Evolutionary conservation across 2,329 filamentous ascomycete genomes (phyloP), one percentile per base, ranked within the genome.

Genomic region (Fusarium subtropicale): DNA sequence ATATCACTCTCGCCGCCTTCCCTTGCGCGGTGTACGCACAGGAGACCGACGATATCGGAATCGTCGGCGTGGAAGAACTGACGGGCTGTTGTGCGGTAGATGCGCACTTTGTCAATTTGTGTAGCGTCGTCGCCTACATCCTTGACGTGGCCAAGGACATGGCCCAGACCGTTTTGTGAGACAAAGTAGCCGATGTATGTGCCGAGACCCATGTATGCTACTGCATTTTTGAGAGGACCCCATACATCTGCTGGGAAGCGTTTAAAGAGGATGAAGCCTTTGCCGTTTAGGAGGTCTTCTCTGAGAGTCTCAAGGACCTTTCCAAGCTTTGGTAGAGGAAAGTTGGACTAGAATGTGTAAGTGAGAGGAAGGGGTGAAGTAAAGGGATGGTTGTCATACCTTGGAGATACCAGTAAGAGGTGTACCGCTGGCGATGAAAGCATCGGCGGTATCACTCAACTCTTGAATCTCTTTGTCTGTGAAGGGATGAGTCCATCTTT

Each of bases 181-280:
- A 97, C 88, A 68, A 96, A 95, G 82, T 97, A 96, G 61, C 94
- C 93, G 12, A 97, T 85, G 78, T 97, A 91, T 7, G 92, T 92
- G 41, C 92, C 91, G 3, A 97, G 85, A 6, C 94, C 94, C 90
- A 97, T 94, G 81, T 97, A 97, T n/a, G 91, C 93, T 13, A 93
- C 89, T 10, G 93, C 93, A 13, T 89, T 92, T 81, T 97, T 97
- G 77, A 89, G 86, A 54, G 88, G 87, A 0, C 90, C 89, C 94
- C 94, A 97, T 79, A 86, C 77, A 44, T 86, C 75, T 1, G 94
- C 92, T 1, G 93, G 93, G 77, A 97, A 90, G 53, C 91, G 89
- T 78, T 96, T 97, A 84, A 97, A 96, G 16, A 97, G 86, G 68
- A 96, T 91, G 81, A 97, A 97, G 18, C 94, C 94, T 75, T 96